Percentiles rank a stretch among this genome's conserved stretches.
Evolutionary conservation across 129 eudicot genomes (phyloP).

Genomic region (Apium graveolens): DNA sequence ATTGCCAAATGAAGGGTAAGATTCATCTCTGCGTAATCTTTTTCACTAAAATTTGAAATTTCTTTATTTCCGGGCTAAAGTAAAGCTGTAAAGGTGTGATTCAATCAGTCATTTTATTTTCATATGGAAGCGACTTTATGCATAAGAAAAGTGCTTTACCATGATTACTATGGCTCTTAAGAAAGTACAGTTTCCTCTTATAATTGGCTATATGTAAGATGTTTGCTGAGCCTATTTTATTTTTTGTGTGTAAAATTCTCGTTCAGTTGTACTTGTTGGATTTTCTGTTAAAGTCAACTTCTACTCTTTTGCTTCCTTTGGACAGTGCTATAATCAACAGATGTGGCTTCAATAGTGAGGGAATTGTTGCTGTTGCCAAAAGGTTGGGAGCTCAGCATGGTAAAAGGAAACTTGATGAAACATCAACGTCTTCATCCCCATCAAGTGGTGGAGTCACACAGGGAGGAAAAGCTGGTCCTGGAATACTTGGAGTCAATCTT

Average conservation of each 20-base stretch:
- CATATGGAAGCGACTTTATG: neutral
- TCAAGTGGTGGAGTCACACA: slow-evolving; percentile 50
- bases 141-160: neutral
- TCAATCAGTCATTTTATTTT: neutral
- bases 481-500: slow-evolving; percentile 92
- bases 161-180: neutral
- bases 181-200: neutral
- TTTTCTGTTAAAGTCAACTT: neutral
- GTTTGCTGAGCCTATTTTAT: neutral
- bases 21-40: neutral
- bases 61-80: neutral
- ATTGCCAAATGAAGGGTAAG: slow-evolving; percentile 74
- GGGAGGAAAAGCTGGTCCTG: slow-evolving; percentile 99
- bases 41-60: neutral
- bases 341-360: slow-evolving; percentile 93
- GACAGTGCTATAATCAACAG: slow-evolving; percentile 89
- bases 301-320: slow-evolving; percentile 3
- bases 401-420: slow-evolving; percentile 81
- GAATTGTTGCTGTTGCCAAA: slow-evolving; percentile 88
- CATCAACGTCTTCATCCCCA: slow-evolving; percentile 55
- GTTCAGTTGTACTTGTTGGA: neutral
- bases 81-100: neutral
- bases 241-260: neutral
- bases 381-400: slow-evolving; percentile 98
- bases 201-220: neutral